Evolutionary conservation across 139 green algal genomes (phyloP).

Genomic region (Gonium pectorale): DNA sequence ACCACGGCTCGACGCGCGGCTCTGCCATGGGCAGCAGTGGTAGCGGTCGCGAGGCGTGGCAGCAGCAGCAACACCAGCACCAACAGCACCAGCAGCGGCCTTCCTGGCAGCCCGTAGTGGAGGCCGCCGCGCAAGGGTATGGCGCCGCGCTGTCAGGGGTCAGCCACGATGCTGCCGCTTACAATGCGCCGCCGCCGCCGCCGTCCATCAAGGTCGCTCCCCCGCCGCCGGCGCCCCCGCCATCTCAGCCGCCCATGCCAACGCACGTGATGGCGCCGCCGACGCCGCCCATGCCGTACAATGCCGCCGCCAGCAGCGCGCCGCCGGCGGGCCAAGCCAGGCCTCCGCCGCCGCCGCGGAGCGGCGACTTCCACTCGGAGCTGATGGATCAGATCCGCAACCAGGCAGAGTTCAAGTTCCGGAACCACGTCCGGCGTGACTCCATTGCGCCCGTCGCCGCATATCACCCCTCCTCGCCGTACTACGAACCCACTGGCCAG

Average conservation of each 20-base stretch:
- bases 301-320: not conserved
- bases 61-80: not conserved
- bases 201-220: not conserved
- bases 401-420: conserved; percentile 9
- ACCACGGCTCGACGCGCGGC: too few relatives aligned
- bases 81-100: not conserved
- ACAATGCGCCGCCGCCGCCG: not conserved
- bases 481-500: too few relatives aligned
- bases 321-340: not conserved
- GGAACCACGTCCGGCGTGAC: conserved; percentile 2
- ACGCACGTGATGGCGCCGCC: not conserved
- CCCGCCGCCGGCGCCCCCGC: not conserved
- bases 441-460: not conserved
- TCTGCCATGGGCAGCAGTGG: too few relatives aligned
- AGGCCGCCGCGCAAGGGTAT: too few relatives aligned
- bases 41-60: not conserved
- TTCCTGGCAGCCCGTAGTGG: too few relatives aligned
- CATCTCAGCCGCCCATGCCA: not conserved
- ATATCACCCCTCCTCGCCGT: not conserved
- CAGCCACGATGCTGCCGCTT: not conserved
- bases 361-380: not conserved
- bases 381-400: conserved; percentile 3
- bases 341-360: too few relatives aligned
- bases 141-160: too few relatives aligned
- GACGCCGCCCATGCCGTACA: conserved; percentile 1